Evolutionary conservation across 805 yeast genomes (phyloP), one percentile per base, ranked within the genome.

Genomic region (Metschnikowia dekortorum): DNA sequence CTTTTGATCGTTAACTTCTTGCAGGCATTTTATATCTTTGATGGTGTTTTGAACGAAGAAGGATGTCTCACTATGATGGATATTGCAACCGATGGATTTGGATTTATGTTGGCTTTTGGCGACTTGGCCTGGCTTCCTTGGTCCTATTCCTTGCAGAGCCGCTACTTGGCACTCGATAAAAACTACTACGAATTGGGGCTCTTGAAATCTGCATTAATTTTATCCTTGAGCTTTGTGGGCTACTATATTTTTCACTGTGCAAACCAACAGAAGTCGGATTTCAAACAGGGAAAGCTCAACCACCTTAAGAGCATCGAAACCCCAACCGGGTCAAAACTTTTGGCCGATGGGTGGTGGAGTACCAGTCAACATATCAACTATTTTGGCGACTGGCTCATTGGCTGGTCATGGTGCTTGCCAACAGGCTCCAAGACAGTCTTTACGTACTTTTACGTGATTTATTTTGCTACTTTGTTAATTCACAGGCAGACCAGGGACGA

Each of bases 331-430:
- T 85, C 96, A 28, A 87, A 81, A 62, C 76, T 94, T 55, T 71
- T 94, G 41, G 80, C 83, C 48, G 94, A 89, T 61, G 97, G 98
- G 2, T 94, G 98, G 99, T 94, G 99, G 99, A 87, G 86, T 2
- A 66, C 75, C 16, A 83, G 96, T 6, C 96, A 96, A 58, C 99
- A 94, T 66, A 89, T 89, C 63, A 94, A 94, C 65, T 94, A 94
- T 68, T 78, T 91, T 51, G 99, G 99, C 39, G 99, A 94, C 71
- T 89, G 97, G 91, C 65, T 94, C 39, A 84, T 90, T 62, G 89
- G 97, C 0, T 76, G 87, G 73, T 82, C 95, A 41, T 92, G 96
- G 96, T 89, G 97, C 67, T 73, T 94, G 55, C 85, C 96, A 8
- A 89, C 97, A 1, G 96, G 96, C 9, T 80, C 84, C 58, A 75